phyloP scores from a whole-genome alignment of 1,284 basidiomycete genomes.

The Sanghuangporus sanghuang region DNA sequence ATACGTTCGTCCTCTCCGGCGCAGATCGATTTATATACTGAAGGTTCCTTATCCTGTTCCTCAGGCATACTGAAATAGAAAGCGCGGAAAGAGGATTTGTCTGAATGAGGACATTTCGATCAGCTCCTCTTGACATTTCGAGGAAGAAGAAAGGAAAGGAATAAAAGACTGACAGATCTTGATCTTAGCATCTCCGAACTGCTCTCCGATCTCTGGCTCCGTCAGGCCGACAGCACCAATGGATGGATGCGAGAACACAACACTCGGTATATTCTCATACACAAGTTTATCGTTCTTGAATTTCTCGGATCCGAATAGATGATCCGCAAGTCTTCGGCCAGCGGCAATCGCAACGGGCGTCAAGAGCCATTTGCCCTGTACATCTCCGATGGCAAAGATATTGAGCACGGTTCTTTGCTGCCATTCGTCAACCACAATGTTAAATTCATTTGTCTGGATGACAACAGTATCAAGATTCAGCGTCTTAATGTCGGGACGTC shows the following conservation, averaged over 20 bases:
- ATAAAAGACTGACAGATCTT: slow-evolving; percentile 73
- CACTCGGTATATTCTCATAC: slow-evolving; percentile 90
- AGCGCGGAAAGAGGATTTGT: no score
- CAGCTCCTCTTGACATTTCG: slow-evolving; percentile 89
- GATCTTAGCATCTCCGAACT: slow-evolving; percentile 81
- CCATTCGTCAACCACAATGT: slow-evolving; percentile 88
- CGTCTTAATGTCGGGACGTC: slow-evolving; percentile 74
- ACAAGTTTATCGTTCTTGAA: slow-evolving; percentile 85
- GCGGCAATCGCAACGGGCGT: slow-evolving; percentile 99
- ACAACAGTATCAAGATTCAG: slow-evolving; percentile 79
- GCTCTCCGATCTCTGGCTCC: slow-evolving; percentile 83
- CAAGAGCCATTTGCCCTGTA: slow-evolving; percentile 85
- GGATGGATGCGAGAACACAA: slow-evolving; percentile 93
- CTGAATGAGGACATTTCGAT: no score
- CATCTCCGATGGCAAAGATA: slow-evolving; percentile 88
- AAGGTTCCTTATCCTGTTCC: no score
- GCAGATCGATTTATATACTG: no score
- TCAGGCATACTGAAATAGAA: no score
- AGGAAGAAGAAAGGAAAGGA: slow-evolving; percentile 46
- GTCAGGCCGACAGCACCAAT: slow-evolving; percentile 91
- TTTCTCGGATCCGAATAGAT: slow-evolving; percentile 82
- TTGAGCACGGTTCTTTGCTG: slow-evolving; percentile 78
- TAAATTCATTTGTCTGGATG: slow-evolving; percentile 69
- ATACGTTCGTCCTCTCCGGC: no score
- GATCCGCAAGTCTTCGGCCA: slow-evolving; percentile 82